Evolutionary conservation across 108 stramenopile species (phyloP).

Genomic region (Nitzschia sp.): DNA sequence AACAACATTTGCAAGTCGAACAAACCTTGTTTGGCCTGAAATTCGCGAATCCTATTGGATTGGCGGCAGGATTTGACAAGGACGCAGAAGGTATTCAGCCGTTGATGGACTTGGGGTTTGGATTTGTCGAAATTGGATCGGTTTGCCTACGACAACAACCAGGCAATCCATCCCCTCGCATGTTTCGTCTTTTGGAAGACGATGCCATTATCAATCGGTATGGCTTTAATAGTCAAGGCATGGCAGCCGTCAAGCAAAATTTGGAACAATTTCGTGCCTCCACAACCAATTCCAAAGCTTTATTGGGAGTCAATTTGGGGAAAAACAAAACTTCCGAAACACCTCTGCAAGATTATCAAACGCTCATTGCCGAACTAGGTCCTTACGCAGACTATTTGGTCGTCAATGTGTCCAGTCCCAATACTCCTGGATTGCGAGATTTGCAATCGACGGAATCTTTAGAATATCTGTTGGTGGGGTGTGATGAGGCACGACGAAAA

Average conservation of each 20-base stretch:
- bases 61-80: slow-evolving; percentile 98
- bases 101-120: slow-evolving; percentile 87
- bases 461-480: slow-evolving; percentile 55
- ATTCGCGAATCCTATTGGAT: slow-evolving; percentile 83
- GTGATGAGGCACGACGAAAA: slow-evolving; percentile 59
- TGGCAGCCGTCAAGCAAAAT: slow-evolving; percentile 54
- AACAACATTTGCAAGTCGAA: slow-evolving; percentile 31
- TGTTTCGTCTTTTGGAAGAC: slow-evolving; percentile 92
- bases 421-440: slow-evolving; percentile 91
- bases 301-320: slow-evolving; percentile 91
- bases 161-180: slow-evolving; percentile 95
- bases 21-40: slow-evolving; percentile 14
- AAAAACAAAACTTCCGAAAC: slow-evolving; percentile 90
- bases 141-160: slow-evolving; percentile 91
- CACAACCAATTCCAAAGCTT: not conserved
- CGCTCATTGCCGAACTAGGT: slow-evolving; percentile 77
- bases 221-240: slow-evolving; percentile 92
- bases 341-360: slow-evolving; percentile 76
- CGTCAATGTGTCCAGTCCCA: slow-evolving; percentile 91
- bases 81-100: slow-evolving; percentile 78
- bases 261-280: slow-evolving; percentile 50
- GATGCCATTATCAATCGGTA: slow-evolving; percentile 93
- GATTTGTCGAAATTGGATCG: slow-evolving; percentile 88
- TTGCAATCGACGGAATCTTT: slow-evolving; percentile 73
- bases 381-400: slow-evolving; percentile 94